Percentiles rank a stretch among this genome's conserved stretches.
phyloP scores from a whole-genome alignment of 306 rosid genomes.

The Crataegus laevigata region DNA sequence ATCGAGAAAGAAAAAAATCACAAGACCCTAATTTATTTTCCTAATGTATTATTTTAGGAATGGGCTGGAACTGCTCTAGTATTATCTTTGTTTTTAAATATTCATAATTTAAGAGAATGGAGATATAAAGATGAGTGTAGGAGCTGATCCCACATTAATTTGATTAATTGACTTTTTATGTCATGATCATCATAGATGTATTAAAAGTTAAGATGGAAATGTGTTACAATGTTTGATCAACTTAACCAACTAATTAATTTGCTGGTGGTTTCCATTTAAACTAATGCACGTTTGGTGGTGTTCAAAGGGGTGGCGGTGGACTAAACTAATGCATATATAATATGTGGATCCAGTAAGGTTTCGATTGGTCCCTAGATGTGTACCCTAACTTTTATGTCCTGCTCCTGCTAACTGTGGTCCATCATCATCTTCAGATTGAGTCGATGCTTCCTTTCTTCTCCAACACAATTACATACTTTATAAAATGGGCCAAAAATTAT shows the following conservation, averaged over 20 bases:
- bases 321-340: neutral
- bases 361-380: conserved; percentile 6
- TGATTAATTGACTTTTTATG: too few species aligned
- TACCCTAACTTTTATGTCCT: neutral
- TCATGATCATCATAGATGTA: too few species aligned
- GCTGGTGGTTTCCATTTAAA: neutral
- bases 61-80: neutral
- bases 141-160: too few species aligned
- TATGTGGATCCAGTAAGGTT: neutral
- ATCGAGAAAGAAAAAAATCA: neutral
- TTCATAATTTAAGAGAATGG: neutral
- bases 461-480: neutral
- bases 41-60: neutral
- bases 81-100: neutral
- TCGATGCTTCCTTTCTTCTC: conserved; percentile 6
- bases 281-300: neutral
- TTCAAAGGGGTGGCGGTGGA: neutral
- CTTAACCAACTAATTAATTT: neutral
- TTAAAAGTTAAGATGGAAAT: neutral
- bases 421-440: neutral
- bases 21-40: neutral
- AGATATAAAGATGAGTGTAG: neutral
- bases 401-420: neutral
- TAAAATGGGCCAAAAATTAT: conserved; percentile 1
- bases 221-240: neutral